Percentiles rank a stretch among this genome's conserved stretches.
phyloP scores from a whole-genome alignment of 192 early-diverging fungal species.

The Coemansia sp. region DNA sequence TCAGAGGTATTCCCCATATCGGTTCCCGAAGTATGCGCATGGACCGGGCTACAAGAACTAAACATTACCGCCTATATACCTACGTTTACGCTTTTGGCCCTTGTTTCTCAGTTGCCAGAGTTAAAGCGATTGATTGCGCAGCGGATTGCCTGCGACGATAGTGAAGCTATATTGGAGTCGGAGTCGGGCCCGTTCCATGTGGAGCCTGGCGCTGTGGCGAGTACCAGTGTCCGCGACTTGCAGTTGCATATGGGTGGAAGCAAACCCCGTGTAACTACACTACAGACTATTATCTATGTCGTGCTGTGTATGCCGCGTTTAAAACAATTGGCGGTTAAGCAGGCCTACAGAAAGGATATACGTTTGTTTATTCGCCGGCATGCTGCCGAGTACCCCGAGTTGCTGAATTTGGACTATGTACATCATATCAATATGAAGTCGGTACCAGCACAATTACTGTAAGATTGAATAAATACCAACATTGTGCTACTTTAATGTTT shows the following conservation, averaged over 20 bases:
- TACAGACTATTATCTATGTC: constrained; percentile 42
- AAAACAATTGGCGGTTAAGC: constrained; percentile 26
- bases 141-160: constrained; percentile 29
- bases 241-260: constrained; percentile 39
- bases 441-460: constrained; percentile 1
- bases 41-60: constrained; percentile 32
- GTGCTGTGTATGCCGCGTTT: constrained; percentile 29
- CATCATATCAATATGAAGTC: constrained; percentile 24
- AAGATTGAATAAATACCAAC: neutral
- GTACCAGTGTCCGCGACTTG: constrained; percentile 21
- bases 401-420: constrained; percentile 19
- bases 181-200: neutral
- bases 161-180: constrained; percentile 17
- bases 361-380: constrained; percentile 3
- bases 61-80: constrained; percentile 38
- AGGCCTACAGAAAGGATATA: constrained; percentile 19
- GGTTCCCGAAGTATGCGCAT: constrained; percentile 18
- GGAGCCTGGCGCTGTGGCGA: neutral
- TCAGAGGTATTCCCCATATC: constrained; percentile 39
- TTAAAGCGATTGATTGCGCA: constrained; percentile 23
- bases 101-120: constrained; percentile 30
- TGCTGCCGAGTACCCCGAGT: constrained; percentile 2
- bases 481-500: neutral
- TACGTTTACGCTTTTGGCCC: constrained; percentile 13
- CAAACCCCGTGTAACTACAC: constrained; percentile 13